Conservation (phyloP, 805 yeast species). For the Candida qinlingensis region DNA sequence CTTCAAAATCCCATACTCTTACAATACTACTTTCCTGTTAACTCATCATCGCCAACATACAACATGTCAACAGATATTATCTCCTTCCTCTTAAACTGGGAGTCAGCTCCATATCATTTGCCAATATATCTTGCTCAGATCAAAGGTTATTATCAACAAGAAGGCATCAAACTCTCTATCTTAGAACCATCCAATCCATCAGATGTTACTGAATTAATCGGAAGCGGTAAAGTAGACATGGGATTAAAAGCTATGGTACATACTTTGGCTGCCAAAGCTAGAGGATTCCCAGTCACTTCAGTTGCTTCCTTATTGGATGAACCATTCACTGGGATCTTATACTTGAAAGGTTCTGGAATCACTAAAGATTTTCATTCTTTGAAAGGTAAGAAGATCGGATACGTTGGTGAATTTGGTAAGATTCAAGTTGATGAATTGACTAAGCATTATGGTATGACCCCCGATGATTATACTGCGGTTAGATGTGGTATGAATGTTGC, state of each 20-base stretch:
- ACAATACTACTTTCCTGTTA: too few species aligned
- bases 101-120: constrained; percentile 38
- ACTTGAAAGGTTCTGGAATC: constrained; percentile 45
- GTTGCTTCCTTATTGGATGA: constrained; percentile 51
- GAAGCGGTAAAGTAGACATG: constrained; percentile 53
- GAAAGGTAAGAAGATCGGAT: constrained; percentile 49
- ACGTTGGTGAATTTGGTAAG: constrained; percentile 57
- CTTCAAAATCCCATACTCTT: too few species aligned
- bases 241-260: constrained; percentile 59
- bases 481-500: constrained; percentile 59
- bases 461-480: constrained; percentile 50
- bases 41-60: too few species aligned
- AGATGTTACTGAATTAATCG: constrained; percentile 52
- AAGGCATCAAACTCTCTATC: constrained; percentile 45
- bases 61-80: too few species aligned
- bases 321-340: constrained; percentile 52
- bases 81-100: too few species aligned
- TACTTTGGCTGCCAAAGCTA: constrained; percentile 53
- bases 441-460: constrained; percentile 50
- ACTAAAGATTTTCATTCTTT: constrained; percentile 45
- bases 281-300: constrained; percentile 53
- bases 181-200: constrained; percentile 54
- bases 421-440: constrained; percentile 53
- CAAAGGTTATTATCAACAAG: constrained; percentile 45
- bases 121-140: constrained; percentile 46